These are phyloP conservation scores for Hypoxylon fragiforme DNA, from an alignment of 495 filamentous ascomycete genomes.

Conservation along the genomic window DNA sequence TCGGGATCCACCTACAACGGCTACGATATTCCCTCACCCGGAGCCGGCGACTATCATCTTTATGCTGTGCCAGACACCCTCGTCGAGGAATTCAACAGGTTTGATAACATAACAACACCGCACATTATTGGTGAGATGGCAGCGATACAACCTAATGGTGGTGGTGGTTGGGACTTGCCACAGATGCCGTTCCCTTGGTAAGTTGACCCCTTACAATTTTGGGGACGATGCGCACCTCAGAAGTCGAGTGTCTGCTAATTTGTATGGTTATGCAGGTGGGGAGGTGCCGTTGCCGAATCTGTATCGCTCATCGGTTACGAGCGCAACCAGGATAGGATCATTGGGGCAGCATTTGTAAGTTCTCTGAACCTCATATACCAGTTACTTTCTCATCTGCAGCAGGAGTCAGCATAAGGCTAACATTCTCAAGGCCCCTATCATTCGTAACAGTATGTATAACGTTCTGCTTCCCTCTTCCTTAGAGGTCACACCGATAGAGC, in stretches of 20 bases:
- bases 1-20: slow-evolving; percentile 48
- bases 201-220: slow-evolving; percentile 1
- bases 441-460: slow-evolving; percentile 37
- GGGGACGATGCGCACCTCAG: too few relatives aligned
- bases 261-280: slow-evolving; percentile 45
- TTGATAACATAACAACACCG: slow-evolving; percentile 50
- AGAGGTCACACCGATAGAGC: background rate
- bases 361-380: background rate
- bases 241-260: slow-evolving; percentile 36
- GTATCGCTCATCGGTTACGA: slow-evolving; percentile 70
- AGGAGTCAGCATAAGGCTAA: too few relatives aligned
- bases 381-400: too few relatives aligned
- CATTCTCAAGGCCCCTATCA: slow-evolving; percentile 37
- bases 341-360: slow-evolving; percentile 42
- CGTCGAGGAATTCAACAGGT: slow-evolving; percentile 47
- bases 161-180: slow-evolving; percentile 49
- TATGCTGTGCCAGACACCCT: slow-evolving; percentile 42
- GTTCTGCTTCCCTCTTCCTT: background rate
- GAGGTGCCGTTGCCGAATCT: slow-evolving; percentile 64
- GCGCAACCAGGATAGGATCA: slow-evolving; percentile 61
- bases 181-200: slow-evolving; percentile 43
- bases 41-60: slow-evolving; percentile 48
- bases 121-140: slow-evolving; percentile 61
- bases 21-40: slow-evolving; percentile 46
- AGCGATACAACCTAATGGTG: slow-evolving; percentile 54